Base-by-base conservation (phyloP, 2,329 filamentous ascomycete genomes). In the Plectosphaerella sp. region DNA sequence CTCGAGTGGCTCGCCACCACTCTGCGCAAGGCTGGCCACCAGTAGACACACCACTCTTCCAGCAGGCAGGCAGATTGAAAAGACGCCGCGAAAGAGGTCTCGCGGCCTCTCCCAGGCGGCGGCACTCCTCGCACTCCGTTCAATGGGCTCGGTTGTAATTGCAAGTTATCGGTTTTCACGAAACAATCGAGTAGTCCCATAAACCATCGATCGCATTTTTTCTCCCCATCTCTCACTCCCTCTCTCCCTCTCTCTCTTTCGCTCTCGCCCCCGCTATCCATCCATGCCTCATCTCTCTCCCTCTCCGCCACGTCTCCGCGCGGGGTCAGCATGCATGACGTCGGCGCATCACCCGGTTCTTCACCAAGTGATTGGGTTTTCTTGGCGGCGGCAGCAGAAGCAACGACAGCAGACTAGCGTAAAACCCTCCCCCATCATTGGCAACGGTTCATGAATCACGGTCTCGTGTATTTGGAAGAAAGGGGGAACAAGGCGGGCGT, bases 1-100 rank as follows among this genome's bases (percentile, higher is more conserved):
- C 90, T 97, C 68, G 92, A 93, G 79, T 93, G 89, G 88, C 86
- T 92, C 69, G 87, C 88, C 72, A 87, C 83, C 72, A 88, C 88
- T 68, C 85, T 94, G 74, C 84, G 87, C 75, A 92, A 92, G 83
- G 77, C 81, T 67, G 80, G 80, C 66, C 78, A 82, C 67, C 76
- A 82, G 74, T 85, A 84, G 76, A 78, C 39, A 35, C 28, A 16
- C 25, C 28, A 24, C 37, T 35, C 10, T 25, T 15, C 36, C 47
- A 48, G 11, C 48, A 22, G n/a, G 41, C 48, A 43, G 64, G 64
- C 60, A 59, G 57, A 56, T 50, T 55, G 56, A 59, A 57, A 57
- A 62, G 58, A 59, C 57, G 58, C 59, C 64, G 59, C 62, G 41
- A 43, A 4, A 20, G 41, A 20, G 18, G 41, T 20, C 41, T 43